These are phyloP conservation scores for Leccinum pallidistipes DNA, from an alignment of 1,284 basidiomycete genomes.

Conservation along the genomic window DNA sequence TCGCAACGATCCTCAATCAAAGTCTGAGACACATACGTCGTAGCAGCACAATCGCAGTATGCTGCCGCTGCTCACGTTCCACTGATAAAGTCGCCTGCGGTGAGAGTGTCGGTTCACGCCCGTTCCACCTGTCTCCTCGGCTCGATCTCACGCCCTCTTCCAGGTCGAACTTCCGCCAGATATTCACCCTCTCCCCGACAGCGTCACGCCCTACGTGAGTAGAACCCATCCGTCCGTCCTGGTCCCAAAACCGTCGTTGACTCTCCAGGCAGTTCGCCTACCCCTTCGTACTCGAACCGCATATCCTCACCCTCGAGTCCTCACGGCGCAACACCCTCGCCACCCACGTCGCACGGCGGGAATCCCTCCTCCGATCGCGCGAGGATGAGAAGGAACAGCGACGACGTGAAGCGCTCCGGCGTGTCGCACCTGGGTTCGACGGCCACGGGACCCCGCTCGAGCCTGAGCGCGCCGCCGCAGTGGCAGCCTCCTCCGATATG, in stretches of 20 bases:
- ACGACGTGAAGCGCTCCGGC: constrained; percentile 72
- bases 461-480: constrained; percentile 38
- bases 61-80: constrained; percentile 73
- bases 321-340: constrained; percentile 67
- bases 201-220: constrained; percentile 83
- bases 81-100: constrained; percentile 86
- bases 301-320: constrained; percentile 72
- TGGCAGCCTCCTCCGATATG: neutral
- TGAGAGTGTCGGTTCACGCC: constrained; percentile 60
- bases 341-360: constrained; percentile 63
- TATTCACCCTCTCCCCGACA: constrained; percentile 89
- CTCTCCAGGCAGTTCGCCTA: constrained; percentile 76
- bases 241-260: neutral
- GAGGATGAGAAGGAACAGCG: constrained; percentile 77
- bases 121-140: neutral
- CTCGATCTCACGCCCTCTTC: neutral
- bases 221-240: constrained; percentile 1
- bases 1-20: neutral
- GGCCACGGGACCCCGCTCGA: constrained; percentile 56
- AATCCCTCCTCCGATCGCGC: constrained; percentile 66
- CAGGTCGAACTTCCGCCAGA: constrained; percentile 85
- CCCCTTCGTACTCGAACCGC: constrained; percentile 88
- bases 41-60: constrained; percentile 55
- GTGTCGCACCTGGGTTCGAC: constrained; percentile 76
- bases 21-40: neutral